Evolutionary conservation across 371 early-diverging fungal species (phyloP).

Genomic region (Sporodiniella umbellata): DNA sequence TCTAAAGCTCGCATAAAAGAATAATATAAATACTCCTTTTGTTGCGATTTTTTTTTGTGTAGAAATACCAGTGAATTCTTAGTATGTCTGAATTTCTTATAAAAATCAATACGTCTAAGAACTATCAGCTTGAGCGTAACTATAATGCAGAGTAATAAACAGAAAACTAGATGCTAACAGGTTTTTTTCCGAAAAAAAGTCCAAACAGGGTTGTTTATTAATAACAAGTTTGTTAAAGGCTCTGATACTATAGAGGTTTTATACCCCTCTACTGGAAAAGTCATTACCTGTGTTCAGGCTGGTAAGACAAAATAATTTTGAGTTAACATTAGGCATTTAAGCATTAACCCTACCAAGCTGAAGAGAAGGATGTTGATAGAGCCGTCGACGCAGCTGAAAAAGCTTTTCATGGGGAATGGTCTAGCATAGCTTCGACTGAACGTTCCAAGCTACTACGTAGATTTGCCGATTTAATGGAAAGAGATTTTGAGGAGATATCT

Average conservation of each 20-base stretch:
- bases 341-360: slow-evolving; percentile 30
- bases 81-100: slow-evolving; percentile 25
- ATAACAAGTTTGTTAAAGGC: slow-evolving; percentile 49
- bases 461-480: slow-evolving; percentile 42
- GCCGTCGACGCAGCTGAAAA: slow-evolving; percentile 49
- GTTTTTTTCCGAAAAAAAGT: slow-evolving; percentile 18
- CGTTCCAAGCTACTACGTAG: slow-evolving; percentile 45
- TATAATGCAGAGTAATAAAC: no score
- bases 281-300: slow-evolving; percentile 40
- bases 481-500: slow-evolving; percentile 37
- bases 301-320: slow-evolving; percentile 21
- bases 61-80: no score
- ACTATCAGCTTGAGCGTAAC: slow-evolving; percentile 37
- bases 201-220: slow-evolving; percentile 53
- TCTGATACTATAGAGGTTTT: slow-evolving; percentile 40
- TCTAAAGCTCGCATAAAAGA: no score
- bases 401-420: slow-evolving; percentile 46
- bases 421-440: slow-evolving; percentile 19
- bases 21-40: no score
- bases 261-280: slow-evolving; percentile 45
- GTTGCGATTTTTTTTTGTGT: no score
- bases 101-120: slow-evolving; percentile 30
- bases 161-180: background rate
- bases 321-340: background rate
- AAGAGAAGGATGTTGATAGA: slow-evolving; percentile 39